Base-by-base conservation (phyloP, 2,329 filamentous ascomycete species). In the Epichloe festucae region DNA sequence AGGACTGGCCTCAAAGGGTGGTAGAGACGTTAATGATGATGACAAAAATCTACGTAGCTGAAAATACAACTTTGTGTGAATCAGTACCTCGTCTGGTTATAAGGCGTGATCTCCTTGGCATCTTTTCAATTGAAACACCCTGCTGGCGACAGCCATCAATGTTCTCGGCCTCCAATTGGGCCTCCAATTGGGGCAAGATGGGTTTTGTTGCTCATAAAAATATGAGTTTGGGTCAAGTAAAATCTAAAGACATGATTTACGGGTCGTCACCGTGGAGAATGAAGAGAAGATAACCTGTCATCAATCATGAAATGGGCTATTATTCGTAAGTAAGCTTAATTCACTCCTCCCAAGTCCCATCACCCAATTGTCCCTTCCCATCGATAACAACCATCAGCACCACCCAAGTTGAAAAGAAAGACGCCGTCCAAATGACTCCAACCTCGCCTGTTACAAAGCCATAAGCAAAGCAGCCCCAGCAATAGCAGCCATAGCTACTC, bases 381-480 rank as follows among this genome's bases (percentile, higher is more conserved):
- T 46, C 23, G 40, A 36, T 35, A n/a, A 40, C 27, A 47, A 27
- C 39, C 39, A 19, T 41, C 17, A 41, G 27, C 39, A 41, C 4
- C 39, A 10, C 39, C 39, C 7, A 11, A 17, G 17, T 10, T n/a
- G 14, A 41, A 41, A 17, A 41, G 17, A 17, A 41, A 19, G 17
- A 1, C 27, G 8, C 27, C 27, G 27, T 31, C 27, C 3, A 31
- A 31, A 31, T 10, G 27, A 31, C 27, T 31, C 8, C 39, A 19
- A 4, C n/a, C 4, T n/a, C 39, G 4, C 39, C 7, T 17, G 8
- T 57, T 49, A 67, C 49, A 67, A 40, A n/a, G 58, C 61, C 38
- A 55, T 60, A 38, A 65, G 46, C 23, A 65, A 45, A n/a, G 59
- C 58, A 36, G 60, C 58, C 14, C 63, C 65, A 47, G 59, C 63